Evolutionary conservation across 331 rosid genomes (phyloP).

Genomic region (Dryas integrifolia): DNA sequence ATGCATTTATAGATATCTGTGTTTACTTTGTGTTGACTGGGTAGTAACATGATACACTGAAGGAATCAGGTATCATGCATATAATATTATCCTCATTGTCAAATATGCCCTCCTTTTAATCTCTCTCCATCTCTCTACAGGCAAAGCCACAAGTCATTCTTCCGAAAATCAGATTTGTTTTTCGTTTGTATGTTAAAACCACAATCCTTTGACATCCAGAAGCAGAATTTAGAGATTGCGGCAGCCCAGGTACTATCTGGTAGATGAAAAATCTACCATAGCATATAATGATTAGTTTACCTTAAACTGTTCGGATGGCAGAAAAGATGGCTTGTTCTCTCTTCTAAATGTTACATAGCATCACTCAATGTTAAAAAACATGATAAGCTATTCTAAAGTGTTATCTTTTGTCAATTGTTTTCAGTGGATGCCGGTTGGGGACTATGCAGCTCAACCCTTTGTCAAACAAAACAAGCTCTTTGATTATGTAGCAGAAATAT

Average conservation of each 20-base stretch:
- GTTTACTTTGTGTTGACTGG: neutral
- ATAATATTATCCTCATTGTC: slow-evolving; percentile 3
- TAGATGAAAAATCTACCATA: neutral
- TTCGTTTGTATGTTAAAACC: slow-evolving; percentile 72
- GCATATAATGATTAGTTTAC: neutral
- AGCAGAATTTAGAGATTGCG: slow-evolving; percentile 56
- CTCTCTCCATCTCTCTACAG: slow-evolving; percentile 34
- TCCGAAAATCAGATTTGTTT: slow-evolving; percentile 58
- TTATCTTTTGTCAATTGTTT: neutral
- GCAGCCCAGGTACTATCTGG: slow-evolving; percentile 56
- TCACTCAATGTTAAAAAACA: neutral
- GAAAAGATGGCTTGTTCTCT: neutral
- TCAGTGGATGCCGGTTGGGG: slow-evolving; percentile 88
- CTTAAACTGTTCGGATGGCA: neutral
- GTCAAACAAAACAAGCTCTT: slow-evolving; percentile 42
- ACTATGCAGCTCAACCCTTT: slow-evolving; percentile 70
- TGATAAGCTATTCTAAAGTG: neutral
- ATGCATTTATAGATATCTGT: neutral
- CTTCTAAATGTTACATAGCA: neutral
- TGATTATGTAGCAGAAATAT: slow-evolving; percentile 44
- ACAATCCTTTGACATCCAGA: slow-evolving; percentile 48
- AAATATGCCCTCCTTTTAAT: neutral
- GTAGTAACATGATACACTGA: neutral
- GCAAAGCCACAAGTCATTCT: slow-evolving; percentile 66
- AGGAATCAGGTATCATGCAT: neutral